A percentile compares a stretch with the other conserved stretches of the same genome.
phyloP scores from a whole-genome alignment of 2,329 filamentous ascomycete species.

The Aphanoascus verrucosus region DNA sequence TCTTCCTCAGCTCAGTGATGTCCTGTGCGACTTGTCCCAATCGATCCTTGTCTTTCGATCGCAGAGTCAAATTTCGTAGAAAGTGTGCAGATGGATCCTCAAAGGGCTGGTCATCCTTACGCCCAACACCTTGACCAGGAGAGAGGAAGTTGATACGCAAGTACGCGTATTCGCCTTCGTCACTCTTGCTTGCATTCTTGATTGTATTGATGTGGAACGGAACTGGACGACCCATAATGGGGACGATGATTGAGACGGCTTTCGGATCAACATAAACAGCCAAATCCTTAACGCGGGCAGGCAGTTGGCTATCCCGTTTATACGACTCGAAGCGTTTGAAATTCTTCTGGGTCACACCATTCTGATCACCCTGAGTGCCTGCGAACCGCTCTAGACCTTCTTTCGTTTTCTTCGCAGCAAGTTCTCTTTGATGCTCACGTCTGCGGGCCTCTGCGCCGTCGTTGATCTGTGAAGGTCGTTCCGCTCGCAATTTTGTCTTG shows the following conservation, averaged over 20 bases:
- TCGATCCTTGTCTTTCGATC: conserved; percentile 76
- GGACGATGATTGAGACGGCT: conserved; percentile 79
- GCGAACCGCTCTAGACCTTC: conserved; percentile 78
- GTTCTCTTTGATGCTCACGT: conserved; percentile 83
- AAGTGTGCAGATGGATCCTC: conserved; percentile 95
- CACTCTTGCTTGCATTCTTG: conserved; percentile 97
- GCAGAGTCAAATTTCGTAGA: conserved; percentile 86
- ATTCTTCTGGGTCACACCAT: conserved; percentile 89
- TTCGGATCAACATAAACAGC: conserved; percentile 85
- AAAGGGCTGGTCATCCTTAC: conserved; percentile 95
- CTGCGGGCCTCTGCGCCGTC: conserved; percentile 82
- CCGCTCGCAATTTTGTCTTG: conserved; percentile 80
- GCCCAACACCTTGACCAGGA: conserved; percentile 88
- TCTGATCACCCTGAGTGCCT: conserved; percentile 71
- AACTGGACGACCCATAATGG: conserved; percentile 93
- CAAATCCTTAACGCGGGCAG: conserved; percentile 68
- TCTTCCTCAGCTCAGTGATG: conserved; percentile 93
- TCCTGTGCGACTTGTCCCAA: conserved; percentile 85
- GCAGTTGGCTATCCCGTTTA: conserved; percentile 93
- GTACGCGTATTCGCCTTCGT: conserved; percentile 88
- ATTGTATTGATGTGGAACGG: conserved; percentile 98
- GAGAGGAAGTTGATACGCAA: conserved; percentile 95
- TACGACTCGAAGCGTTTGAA: conserved; percentile 99
- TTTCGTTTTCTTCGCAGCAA: conserved; percentile 76
- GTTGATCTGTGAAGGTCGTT: conserved; percentile 76